A percentile compares a stretch with the other conserved stretches of the same genome.
phyloP scores from a whole-genome alignment of 148 eudicot species.

The Tetragonia tetragonoides region DNA sequence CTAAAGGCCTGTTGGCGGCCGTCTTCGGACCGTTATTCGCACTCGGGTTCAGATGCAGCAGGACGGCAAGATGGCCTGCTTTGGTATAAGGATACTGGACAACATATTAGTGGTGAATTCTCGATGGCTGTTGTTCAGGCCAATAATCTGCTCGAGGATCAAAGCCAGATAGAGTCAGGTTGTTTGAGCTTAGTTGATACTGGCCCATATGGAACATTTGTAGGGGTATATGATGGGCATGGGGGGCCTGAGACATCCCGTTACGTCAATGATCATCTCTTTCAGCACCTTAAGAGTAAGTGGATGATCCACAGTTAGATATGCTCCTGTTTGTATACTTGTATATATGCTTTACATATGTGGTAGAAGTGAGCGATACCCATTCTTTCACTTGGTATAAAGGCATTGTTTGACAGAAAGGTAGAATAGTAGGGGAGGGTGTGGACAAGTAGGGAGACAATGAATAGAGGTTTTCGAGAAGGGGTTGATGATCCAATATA shows the following conservation, averaged over 20 bases:
- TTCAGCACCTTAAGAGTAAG: conserved; percentile 80
- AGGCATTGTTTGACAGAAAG: not conserved
- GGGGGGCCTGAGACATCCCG: conserved; percentile 88
- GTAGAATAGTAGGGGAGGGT: not conserved
- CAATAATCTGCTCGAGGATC: conserved; percentile 75
- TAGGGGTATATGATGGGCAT: conserved; percentile 86
- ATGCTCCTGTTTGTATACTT: not conserved
- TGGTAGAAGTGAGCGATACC: not conserved
- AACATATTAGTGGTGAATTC: conserved; percentile 68
- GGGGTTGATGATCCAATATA: not conserved
- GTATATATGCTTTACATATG: not conserved
- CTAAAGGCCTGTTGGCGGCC: conserved; percentile 60
- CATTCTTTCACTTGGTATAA: not conserved
- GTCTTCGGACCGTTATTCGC: conserved; percentile 32
- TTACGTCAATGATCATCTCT: conserved; percentile 69
- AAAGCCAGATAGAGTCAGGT: conserved; percentile 83
- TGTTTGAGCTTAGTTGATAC: conserved; percentile 58
- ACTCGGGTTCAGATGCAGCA: conserved; percentile 41
- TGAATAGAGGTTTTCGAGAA: not conserved
- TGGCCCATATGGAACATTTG: conserved; percentile 78
- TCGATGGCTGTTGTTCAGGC: conserved; percentile 94
- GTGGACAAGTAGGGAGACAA: not conserved
- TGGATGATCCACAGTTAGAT: not conserved
- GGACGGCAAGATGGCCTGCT: conserved; percentile 74
- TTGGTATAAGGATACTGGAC: conserved; percentile 77